Conservation (phyloP, 176 grass and related monocot species). For the Oryza coarctata region DNA sequence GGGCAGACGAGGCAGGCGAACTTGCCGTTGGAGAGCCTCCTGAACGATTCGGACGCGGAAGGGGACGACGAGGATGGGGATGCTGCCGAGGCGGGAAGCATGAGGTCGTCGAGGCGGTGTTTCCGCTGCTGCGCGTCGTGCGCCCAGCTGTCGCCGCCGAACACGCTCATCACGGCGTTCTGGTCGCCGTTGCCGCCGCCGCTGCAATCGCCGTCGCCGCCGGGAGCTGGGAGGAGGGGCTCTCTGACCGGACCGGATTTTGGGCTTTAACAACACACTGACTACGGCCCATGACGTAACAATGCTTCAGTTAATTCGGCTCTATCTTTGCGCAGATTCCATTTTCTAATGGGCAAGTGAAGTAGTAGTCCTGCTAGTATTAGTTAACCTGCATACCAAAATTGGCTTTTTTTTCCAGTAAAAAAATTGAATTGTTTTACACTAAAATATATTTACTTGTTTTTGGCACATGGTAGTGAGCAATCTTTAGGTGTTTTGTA, state of each 20-base stretch:
- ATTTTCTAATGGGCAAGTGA: not conserved
- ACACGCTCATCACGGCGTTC: slow-evolving; percentile 56
- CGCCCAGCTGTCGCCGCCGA: slow-evolving; percentile 73
- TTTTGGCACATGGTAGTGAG: too few relatives aligned
- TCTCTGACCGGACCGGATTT: not conserved
- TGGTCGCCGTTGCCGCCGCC: slow-evolving; percentile 2
- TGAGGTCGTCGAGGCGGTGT: slow-evolving; percentile 71
- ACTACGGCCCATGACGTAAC: not conserved
- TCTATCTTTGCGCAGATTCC: not conserved
- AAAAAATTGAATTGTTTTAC: not conserved
- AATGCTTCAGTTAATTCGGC: not conserved
- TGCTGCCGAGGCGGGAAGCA: slow-evolving; percentile 47
- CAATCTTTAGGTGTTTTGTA: too few relatives aligned
- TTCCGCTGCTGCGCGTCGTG: slow-evolving; percentile 68
- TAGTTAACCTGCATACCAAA: not conserved
- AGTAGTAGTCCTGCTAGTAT: too few relatives aligned
- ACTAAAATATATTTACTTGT: too few relatives aligned
- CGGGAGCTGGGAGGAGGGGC: not conserved
- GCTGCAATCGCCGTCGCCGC: not conserved
- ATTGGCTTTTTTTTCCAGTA: not conserved
- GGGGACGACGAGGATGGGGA: slow-evolving; percentile 26
- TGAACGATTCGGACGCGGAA: slow-evolving; percentile 49
- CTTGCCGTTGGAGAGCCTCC: slow-evolving; percentile 66
- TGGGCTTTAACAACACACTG: not conserved
- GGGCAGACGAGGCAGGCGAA: slow-evolving; percentile 69